A percentile compares a stretch with the other conserved stretches of the same genome.
These are phyloP conservation scores for Sisymbrium altissimum DNA, from an alignment of 345 rosid genomes.

Conservation along the genomic window DNA sequence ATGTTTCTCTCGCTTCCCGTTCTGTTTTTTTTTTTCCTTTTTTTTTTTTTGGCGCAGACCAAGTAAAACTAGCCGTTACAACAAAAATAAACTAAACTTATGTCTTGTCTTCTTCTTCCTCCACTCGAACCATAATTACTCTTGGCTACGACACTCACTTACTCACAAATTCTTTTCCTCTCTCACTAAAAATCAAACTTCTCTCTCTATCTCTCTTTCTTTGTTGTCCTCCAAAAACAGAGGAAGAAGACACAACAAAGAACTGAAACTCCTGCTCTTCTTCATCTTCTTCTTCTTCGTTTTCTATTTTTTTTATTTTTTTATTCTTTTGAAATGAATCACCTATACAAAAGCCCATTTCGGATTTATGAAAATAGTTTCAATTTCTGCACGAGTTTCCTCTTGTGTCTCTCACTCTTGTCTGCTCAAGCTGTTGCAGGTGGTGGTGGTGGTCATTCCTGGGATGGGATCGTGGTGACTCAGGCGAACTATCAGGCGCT, in stretches of 20 bases:
- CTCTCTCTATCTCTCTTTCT: slow-evolving; percentile 1
- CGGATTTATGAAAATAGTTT: slow-evolving; percentile 7
- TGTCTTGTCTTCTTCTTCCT: slow-evolving; percentile 33
- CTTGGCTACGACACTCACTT: slow-evolving; percentile 23
- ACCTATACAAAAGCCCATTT: slow-evolving; percentile 20
- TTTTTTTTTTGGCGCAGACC: slow-evolving; percentile 13
- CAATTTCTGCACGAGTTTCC: slow-evolving; percentile 25
- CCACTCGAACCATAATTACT: slow-evolving; percentile 27
- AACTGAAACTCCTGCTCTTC: slow-evolving; percentile 26
- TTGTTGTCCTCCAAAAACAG: neutral
- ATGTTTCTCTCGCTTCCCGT: slow-evolving; percentile 36
- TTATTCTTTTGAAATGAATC: slow-evolving; percentile 23
- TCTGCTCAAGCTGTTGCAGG: slow-evolving; percentile 44
- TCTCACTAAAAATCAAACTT: slow-evolving; percentile 15
- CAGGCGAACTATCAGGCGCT: slow-evolving; percentile 66
- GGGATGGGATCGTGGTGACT: slow-evolving; percentile 73
- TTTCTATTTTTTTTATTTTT: slow-evolving; percentile 5
- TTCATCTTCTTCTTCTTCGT: slow-evolving; percentile 15
- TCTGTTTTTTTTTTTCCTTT: slow-evolving; percentile 4
- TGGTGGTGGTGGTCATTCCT: slow-evolving; percentile 40
- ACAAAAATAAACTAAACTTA: slow-evolving; percentile 18
- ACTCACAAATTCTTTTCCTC: slow-evolving; percentile 10
- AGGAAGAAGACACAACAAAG: slow-evolving; percentile 14
- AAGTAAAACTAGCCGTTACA: slow-evolving; percentile 37
- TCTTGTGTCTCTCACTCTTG: slow-evolving; percentile 33